Base-by-base conservation (phyloP, 257 asterid species). In the Eustoma russellianum region DNA sequence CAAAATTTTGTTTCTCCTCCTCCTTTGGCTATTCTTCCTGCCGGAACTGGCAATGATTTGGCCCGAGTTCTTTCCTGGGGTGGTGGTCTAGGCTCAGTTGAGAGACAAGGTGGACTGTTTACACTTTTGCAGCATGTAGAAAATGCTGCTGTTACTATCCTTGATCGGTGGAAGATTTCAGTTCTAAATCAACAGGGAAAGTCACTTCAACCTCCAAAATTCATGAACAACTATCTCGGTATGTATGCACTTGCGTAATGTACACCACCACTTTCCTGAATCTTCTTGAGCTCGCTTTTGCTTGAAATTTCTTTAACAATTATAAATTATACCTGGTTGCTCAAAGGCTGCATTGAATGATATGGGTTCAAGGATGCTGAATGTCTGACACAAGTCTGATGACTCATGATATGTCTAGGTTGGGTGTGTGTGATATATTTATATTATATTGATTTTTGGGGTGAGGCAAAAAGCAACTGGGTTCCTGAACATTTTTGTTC, bases 61-160 rank as follows among this genome's bases (percentile, higher is more conserved):
- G 94, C 99, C 63, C 82, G 99, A 56, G 99, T 88, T 73, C 90
- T 92, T 58, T 81, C 86, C 41, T 92, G 97, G 99, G 99, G 99
- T 17, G 93, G 74, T 62, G 99, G 99, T 65, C 77, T 92, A 62
- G 97, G 99, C 17, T 86, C 95, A 9, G 95, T 92, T 64, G 91
- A 92, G 79, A 92, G 99, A 79, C 97, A 85, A 73, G 99, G 99
- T 44, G 99, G 99, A 60, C 83, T 92, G 34, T 88, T 74, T 77
- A 83, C 95, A 19, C 76, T 92, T 62, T 60, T 92, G 72, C 80
- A 85, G 62, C 80, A 92, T 72, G 76, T 92, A 55, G 99, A 88
- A 73, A 87, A 92, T 68, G 97, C 99, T 50, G 99, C 99, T 14
- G 97, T 92, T 56, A 88, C 99, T 50, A 83, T 92, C 63, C 99